Evolutionary conservation across 768 basidiomycete genomes (phyloP), one percentile per base, ranked within the genome.

Genomic region (Macrolepiota fuliginosa): DNA sequence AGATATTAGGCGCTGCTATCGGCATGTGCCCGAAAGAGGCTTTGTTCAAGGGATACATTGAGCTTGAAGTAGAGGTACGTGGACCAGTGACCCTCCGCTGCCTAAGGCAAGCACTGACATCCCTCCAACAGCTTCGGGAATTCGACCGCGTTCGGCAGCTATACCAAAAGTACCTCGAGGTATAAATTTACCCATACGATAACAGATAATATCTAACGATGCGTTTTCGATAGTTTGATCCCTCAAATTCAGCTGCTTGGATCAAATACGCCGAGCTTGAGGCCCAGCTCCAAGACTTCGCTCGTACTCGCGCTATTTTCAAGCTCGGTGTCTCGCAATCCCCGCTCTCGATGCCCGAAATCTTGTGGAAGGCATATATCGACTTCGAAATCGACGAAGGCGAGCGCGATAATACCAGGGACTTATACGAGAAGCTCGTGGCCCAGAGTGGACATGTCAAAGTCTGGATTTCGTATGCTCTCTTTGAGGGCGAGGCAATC

Each of bases 21-120:
- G 97, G 97, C 4, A 90, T 97, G 89, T 96, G 91, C 68, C 94
- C 97, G 0, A 99, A 98, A 70, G 94, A 96, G 70, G 87, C 89
- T 32, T 76, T 99, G 36, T 97, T 98, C 84, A 95, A 96, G 68
- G 92, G 92, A 1, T 99, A 99, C 71, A 94, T 98, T 63, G 91
- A 96, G 65, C 79, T 97, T 12, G 94, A 96, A 74, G 86, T 95
- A 66, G 92, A 95, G 71, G 92, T 92, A 75, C 32, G 83, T 73
- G 11, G 11, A 25, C 19, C 42, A 17, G 19, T 6, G 13, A n/a
- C 27, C 11, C 4, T n/a, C n/a, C 32, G 15, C 11, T 22, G n/a
- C 45, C 15, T 19, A n/a, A 52, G 25, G 24, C 63, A 55, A 10
- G 62, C 37, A 27, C 36, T 63, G 11, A 36, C 15, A 17, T 32